Evolutionary conservation across 2,329 filamentous ascomycete genomes (phyloP).

Genomic region (Dendrostoma leiphaemia): DNA sequence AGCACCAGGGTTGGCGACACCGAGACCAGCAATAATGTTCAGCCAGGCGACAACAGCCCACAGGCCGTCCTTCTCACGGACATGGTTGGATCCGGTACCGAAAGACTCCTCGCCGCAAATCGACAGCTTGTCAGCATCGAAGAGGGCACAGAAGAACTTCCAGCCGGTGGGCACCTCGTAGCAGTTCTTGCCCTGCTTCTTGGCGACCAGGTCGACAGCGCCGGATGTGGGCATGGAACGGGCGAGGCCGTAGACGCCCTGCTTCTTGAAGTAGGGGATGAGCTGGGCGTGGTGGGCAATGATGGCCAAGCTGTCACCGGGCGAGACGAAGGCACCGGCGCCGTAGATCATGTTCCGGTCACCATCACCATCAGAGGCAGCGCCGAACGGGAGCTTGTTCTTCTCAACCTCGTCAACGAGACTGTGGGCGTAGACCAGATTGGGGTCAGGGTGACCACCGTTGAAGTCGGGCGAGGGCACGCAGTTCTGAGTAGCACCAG

Average conservation of each 20-base stretch:
- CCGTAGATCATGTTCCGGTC: conserved; percentile 99
- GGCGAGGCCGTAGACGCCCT: conserved; percentile 91
- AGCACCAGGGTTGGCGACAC: conserved; percentile 73
- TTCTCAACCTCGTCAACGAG: conserved; percentile 92
- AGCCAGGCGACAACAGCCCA: conserved; percentile 98
- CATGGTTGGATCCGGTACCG: conserved; percentile 96
- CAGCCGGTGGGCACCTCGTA: conserved; percentile 99
- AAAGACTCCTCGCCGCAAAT: conserved; percentile 99
- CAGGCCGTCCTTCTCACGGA: conserved; percentile 97
- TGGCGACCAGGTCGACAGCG: conserved; percentile 91
- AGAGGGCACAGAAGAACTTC: conserved; percentile 98
- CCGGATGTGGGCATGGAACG: conserved; percentile 97
- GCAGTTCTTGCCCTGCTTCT: conserved; percentile 85
- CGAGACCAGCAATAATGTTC: conserved; percentile 95
- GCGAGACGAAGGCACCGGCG: conserved; percentile 92
- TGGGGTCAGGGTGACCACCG: conserved; percentile 95
- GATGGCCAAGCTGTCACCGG: conserved; percentile 95
- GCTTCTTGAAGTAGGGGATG: conserved; percentile 97
- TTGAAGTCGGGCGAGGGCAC: conserved; percentile 91
- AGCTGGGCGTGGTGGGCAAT: conserved; percentile 95
- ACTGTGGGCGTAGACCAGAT: conserved; percentile 94
- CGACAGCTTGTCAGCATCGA: conserved; percentile 92
- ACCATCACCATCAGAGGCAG: conserved; percentile 93
- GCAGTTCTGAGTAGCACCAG: conserved; percentile 79
- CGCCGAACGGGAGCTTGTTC: conserved; percentile 89